A percentile compares a stretch with the other conserved stretches of the same genome.
These are phyloP conservation scores for Trichopus zeylanicus DNA, from an alignment of 116 monocot species.

Conservation along the genomic window DNA sequence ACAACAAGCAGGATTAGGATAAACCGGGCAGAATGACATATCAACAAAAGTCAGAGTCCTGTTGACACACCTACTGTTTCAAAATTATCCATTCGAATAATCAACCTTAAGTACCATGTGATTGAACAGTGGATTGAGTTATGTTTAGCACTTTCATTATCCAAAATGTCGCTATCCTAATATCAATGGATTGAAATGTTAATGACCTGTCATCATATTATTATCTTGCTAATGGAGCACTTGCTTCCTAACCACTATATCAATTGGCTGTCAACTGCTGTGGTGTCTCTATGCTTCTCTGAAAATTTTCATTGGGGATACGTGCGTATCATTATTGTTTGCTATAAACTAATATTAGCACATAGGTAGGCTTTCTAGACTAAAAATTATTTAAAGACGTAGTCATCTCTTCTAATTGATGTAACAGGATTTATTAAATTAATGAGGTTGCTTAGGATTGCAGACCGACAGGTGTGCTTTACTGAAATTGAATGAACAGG, in stretches of 20 bases:
- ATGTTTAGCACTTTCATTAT: background rate
- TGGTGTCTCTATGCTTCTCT: background rate
- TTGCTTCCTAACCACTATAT: background rate
- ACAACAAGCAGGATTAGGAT: too few relatives aligned
- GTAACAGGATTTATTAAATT: too few relatives aligned
- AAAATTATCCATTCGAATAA: background rate
- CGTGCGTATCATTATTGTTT: background rate
- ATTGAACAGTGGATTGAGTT: slow-evolving; percentile 1
- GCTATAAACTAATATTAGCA: too few relatives aligned
- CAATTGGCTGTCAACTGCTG: background rate
- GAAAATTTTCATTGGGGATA: background rate
- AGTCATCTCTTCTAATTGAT: too few relatives aligned
- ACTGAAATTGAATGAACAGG: too few relatives aligned
- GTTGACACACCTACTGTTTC: background rate
- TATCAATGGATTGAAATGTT: background rate
- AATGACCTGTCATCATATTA: background rate
- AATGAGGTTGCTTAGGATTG: too few relatives aligned
- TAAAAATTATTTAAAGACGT: too few relatives aligned
- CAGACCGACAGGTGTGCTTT: too few relatives aligned
- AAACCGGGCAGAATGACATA: background rate
- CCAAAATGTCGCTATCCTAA: background rate
- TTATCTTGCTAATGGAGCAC: background rate
- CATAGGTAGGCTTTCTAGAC: too few relatives aligned
- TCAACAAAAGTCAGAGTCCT: background rate
- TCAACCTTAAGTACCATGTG: background rate